These are phyloP conservation scores for Paramecium caudatum DNA, from an alignment of 73 alveolate species.

Conservation along the genomic window DNA sequence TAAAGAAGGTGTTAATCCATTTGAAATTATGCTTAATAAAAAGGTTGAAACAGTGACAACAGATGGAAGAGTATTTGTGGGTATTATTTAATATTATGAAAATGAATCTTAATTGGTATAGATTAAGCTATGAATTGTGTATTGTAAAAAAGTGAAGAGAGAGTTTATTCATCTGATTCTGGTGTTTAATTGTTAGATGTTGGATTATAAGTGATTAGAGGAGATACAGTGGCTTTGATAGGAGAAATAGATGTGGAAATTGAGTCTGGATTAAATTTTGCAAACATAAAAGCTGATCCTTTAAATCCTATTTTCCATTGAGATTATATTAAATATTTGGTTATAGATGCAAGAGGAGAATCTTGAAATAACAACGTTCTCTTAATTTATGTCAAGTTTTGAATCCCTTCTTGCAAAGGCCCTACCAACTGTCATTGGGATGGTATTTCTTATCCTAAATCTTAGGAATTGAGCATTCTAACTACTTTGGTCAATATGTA, in stretches of 20 bases:
- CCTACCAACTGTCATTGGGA: not conserved
- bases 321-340: slow-evolving; percentile 4
- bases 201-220: not conserved
- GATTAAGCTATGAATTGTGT: slow-evolving; percentile 20
- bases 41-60: not conserved
- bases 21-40: not conserved
- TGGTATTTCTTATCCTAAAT: not conserved
- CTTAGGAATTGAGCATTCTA: slow-evolving; percentile 52
- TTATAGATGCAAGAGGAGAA: slow-evolving; percentile 51
- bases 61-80: slow-evolving; percentile 19
- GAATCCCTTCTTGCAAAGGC: slow-evolving; percentile 11
- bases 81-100: not conserved
- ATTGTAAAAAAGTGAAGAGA: not conserved
- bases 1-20: not conserved
- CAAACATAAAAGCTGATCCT: not conserved
- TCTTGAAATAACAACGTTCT: slow-evolving; percentile 42
- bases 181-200: not conserved
- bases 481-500: slow-evolving; percentile 58
- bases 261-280: not conserved
- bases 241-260: not conserved
- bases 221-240: not conserved
- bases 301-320: not conserved
- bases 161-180: not conserved
- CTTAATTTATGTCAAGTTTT: slow-evolving; percentile 35
- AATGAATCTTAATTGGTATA: not conserved